Evolutionary conservation across 805 yeast species (phyloP).

Genomic region (Lipomyces sp.): DNA sequence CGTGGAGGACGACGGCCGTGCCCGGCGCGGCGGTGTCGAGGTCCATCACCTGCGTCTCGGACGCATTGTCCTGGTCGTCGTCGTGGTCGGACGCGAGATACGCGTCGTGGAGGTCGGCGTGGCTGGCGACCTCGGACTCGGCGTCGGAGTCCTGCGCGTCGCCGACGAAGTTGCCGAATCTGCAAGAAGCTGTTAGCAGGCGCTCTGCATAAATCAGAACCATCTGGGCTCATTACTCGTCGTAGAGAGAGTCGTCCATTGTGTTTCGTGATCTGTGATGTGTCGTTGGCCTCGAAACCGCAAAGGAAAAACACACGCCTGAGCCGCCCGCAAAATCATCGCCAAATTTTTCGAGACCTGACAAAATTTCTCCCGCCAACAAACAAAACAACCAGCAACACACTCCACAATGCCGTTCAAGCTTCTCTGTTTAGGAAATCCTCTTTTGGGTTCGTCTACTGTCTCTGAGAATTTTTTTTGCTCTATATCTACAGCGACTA

Average conservation of each 20-base stretch:
- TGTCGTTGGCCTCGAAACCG: not conserved
- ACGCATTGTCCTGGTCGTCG: not conserved
- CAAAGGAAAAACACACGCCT: not conserved
- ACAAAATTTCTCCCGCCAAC: not conserved
- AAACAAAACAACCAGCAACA: not conserved
- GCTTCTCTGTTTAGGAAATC: slow-evolving; percentile 30
- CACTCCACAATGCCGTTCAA: slow-evolving; percentile 17
- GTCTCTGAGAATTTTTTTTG: slow-evolving; percentile 1
- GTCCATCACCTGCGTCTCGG: slow-evolving; percentile 27
- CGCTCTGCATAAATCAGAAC: slow-evolving; percentile 1
- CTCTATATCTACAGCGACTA: too few relatives aligned
- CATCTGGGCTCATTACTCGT: slow-evolving; percentile 51
- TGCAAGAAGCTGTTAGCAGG: slow-evolving; percentile 25
- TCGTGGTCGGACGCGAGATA: too few relatives aligned
- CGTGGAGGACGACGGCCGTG: slow-evolving; percentile 42
- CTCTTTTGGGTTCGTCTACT: slow-evolving; percentile 27
- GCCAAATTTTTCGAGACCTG: not conserved
- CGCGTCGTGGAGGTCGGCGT: too few relatives aligned
- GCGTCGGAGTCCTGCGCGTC: slow-evolving; percentile 50
- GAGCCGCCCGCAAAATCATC: not conserved
- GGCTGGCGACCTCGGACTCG: slow-evolving; percentile 31
- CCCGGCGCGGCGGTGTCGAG: slow-evolving; percentile 20
- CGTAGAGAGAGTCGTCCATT: slow-evolving; percentile 65
- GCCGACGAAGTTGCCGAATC: slow-evolving; percentile 65
- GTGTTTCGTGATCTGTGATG: not conserved